Evolutionary conservation across 2,329 filamentous ascomycete species (phyloP).

Genomic region (Botrytis cinerea): DNA sequence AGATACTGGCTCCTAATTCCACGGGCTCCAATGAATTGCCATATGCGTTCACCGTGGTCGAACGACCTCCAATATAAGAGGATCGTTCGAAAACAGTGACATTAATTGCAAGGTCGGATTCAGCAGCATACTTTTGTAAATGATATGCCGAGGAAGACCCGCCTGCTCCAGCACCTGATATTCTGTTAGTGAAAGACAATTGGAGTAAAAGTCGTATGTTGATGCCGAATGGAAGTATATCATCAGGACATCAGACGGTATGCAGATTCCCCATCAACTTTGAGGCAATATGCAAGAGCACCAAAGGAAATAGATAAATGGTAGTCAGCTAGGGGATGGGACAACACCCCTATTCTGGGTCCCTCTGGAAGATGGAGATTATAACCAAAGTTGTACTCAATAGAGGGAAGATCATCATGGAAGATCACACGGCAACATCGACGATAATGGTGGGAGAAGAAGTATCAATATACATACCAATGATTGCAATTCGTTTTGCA

Average conservation of each 20-base stretch:
- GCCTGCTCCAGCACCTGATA: conserved; percentile 79
- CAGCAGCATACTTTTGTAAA: conserved; percentile 68
- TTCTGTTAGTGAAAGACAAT: conserved; percentile 3
- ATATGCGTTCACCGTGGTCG: conserved; percentile 79
- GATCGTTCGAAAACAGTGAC: conserved; percentile 88
- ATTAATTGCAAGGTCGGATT: conserved; percentile 62
- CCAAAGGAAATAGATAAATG: background rate
- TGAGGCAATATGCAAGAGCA: background rate
- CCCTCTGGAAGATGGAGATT: background rate
- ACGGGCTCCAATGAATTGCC: conserved; percentile 66
- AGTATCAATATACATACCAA: conserved; percentile 36
- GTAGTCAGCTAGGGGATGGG: background rate
- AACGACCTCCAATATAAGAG: conserved; percentile 77
- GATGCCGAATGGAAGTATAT: background rate
- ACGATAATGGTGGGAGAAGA: background rate
- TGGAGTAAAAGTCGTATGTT: background rate
- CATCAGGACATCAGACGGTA: background rate
- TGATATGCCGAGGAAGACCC: conserved; percentile 87
- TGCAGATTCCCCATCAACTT: background rate
- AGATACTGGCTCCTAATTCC: conserved; percentile 90
- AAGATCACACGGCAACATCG: background rate
- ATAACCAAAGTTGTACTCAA: background rate
- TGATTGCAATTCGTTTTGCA: conserved; percentile 41
- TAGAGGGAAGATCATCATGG: background rate
- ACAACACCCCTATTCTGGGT: background rate